phyloP scores from a whole-genome alignment of 345 rosid species.

The Populus davidiana region DNA sequence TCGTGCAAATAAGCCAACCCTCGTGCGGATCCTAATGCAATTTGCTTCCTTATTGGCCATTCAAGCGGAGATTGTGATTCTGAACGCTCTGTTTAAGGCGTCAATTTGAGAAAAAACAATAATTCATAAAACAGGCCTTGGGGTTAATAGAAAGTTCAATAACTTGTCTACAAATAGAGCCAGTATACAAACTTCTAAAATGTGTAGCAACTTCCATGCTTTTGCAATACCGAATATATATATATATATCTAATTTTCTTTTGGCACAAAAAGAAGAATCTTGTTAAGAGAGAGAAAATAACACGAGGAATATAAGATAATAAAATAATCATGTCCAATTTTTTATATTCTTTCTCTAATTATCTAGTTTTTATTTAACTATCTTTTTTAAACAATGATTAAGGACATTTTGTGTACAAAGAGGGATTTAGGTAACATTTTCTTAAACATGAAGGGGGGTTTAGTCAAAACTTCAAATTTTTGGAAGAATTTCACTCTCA shows the following conservation, averaged over 20 bases:
- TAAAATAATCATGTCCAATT: not conserved
- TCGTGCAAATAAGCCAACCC: constrained; percentile 93
- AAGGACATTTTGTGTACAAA: not conserved
- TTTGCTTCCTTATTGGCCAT: constrained; percentile 69
- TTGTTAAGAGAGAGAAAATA: not conserved
- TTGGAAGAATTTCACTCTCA: not conserved
- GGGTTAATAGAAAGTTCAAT: not conserved
- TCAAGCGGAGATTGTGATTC: constrained; percentile 51
- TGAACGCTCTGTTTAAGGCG: constrained; percentile 47
- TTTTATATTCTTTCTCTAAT: not conserved
- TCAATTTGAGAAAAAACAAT: constrained; percentile 4
- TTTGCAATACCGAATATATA: not conserved
- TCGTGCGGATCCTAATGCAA: constrained; percentile 82
- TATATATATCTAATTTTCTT: not conserved
- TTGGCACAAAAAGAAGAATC: not conserved
- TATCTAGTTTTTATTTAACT: not conserved
- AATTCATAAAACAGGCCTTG: not conserved
- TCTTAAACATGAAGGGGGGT: not conserved
- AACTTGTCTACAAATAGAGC: not conserved
- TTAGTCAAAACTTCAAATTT: not conserved
- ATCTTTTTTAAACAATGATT: not conserved
- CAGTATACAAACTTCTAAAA: not conserved
- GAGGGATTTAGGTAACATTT: not conserved
- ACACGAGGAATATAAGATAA: not conserved
- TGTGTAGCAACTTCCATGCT: not conserved